Base-by-base conservation (phyloP, 2,329 filamentous ascomycete species). In the Pseudogymnoascus sp. region DNA sequence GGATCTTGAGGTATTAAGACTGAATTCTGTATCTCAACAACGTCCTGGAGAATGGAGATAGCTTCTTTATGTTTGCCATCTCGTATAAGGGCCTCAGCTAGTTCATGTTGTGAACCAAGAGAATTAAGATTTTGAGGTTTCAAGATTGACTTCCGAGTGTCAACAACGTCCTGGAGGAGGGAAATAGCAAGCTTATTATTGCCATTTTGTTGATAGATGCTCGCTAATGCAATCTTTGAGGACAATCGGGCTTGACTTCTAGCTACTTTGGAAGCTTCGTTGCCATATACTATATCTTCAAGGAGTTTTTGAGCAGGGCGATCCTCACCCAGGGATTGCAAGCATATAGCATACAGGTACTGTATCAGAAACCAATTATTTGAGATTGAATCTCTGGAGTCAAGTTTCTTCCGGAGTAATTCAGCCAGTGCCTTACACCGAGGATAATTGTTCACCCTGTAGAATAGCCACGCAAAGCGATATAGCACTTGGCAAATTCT, bases 41-140 rank as follows among this genome's bases (percentile, higher is more conserved):
- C 35, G 11, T 64, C 18, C 18, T 41, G 20, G 12, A 62, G 33
- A 15, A 60, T 14, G 12, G 25, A 5, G 3, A 62, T 43, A 15
- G 58, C 61, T 37, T 64, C 38, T 57, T 47, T 12, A n/a, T 36
- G 20, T 15, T 60, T 14, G 9, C 61, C 57, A 20, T n/a, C 35
- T 9, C 20, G n/a, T 15, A 8, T 25, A 37, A 47, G 37, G 14
- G 22, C 33, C n/a, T 22, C 4, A 35, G 57, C 58, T 20, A 58
- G 53, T 25, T 58, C 25, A 38, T 37, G n/a, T 20, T 37, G 53
- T 38, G n/a, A 62, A 18, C 61, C n/a, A 15, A 64, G 38, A 4
- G 35, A 58, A 8, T 36, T n/a, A n/a, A 58, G 59, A 37, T 64
- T 30, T 25, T 12, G 36, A n/a, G 28, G 9, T 11, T 28, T 25